Percentiles rank a stretch among this genome's conserved stretches.
These are phyloP conservation scores for Chlamydomonas schloesseri DNA, from an alignment of 139 green algal species.

Conservation along the genomic window DNA sequence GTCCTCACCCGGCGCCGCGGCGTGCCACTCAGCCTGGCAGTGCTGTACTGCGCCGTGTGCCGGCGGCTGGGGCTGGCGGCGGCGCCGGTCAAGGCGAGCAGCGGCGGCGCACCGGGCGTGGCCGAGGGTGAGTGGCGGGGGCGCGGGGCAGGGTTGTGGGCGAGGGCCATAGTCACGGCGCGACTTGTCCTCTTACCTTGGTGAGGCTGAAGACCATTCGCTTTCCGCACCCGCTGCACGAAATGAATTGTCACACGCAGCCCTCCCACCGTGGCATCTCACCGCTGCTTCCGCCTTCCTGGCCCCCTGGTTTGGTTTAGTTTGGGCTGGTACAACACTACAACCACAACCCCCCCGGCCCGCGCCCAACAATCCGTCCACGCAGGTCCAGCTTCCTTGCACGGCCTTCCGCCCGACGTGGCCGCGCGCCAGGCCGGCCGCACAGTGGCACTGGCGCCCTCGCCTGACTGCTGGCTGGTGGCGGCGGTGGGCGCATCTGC, in stretches of 20 bases:
- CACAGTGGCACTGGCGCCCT: slow-evolving; percentile 36
- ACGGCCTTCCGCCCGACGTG: slow-evolving; percentile 52
- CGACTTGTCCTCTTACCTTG: too few species aligned
- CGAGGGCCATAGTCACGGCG: too few species aligned
- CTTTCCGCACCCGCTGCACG: too few species aligned
- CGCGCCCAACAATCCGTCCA: too few species aligned
- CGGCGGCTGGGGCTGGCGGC: slow-evolving; percentile 55
- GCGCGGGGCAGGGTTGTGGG: too few species aligned
- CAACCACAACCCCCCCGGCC: too few species aligned
- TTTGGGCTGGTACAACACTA: too few species aligned
- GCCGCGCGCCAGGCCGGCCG: slow-evolving; percentile 47
- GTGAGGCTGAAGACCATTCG: too few species aligned
- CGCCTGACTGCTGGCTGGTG: slow-evolving; percentile 48
- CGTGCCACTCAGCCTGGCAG: slow-evolving; percentile 59
- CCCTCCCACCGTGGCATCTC: too few species aligned
- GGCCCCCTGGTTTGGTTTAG: too few species aligned
- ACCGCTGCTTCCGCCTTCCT: too few species aligned
- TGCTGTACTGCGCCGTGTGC: slow-evolving; percentile 50
- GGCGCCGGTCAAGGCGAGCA: slow-evolving; percentile 42
- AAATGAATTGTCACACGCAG: too few species aligned
- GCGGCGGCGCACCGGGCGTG: background rate
- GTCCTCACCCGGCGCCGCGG: slow-evolving; percentile 27
- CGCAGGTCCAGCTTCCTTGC: slow-evolving; percentile 27
- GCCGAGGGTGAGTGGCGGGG: slow-evolving; percentile 13
- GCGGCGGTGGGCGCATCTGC: background rate